Evolutionary conservation across 1,139 yeast species (phyloP), one percentile per base, ranked within the genome.

Genomic region (Tardiomyces depauwii): DNA sequence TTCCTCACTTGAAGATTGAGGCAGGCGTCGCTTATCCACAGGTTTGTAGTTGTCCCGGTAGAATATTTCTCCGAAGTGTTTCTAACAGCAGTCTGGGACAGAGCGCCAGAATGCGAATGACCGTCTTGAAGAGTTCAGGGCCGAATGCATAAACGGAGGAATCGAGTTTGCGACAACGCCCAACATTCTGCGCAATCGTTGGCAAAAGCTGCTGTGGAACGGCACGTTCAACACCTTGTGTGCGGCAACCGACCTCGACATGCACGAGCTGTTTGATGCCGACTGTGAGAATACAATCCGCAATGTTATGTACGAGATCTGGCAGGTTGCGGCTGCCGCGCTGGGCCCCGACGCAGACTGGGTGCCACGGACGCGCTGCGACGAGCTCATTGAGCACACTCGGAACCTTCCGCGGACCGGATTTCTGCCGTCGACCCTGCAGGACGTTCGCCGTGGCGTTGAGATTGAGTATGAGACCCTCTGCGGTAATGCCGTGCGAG

Each of bases 191-290:
- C 40, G 39, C 28, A 46, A 46, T 18, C 44, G 59, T 18, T 55
- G 59, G 59, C 50, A 48, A 30, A 55, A 55, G 45, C 46, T 55
- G 19, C 45, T 55, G 33, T 55, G 57, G 55, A 55, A 55, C 45
- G 57, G 56, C 32, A 50, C 57, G 13, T 53, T 53, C 48, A 55
- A 55, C 46, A 48, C 54, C 14, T 40, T 54, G 2, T 43, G 51
- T 13, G 55, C 58, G 10, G 42, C 54, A 25, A 43, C 52, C 12
- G 48, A 53, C 40, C 45, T 55, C 10, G 41, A 48, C 9, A 40
- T 48, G 28, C 45, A 44, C 18, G 53, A 43, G 16, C 32, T 53
- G 28, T 45, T 49, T n/a, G 52, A 44, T 2, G 38, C 49, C 14
- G 55, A 52, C 2, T 9, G 21, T 21, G 52, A 46, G 33, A 43